Conservation (phyloP, 768 basidiomycete species). For the Naganishia kalamii region DNA sequence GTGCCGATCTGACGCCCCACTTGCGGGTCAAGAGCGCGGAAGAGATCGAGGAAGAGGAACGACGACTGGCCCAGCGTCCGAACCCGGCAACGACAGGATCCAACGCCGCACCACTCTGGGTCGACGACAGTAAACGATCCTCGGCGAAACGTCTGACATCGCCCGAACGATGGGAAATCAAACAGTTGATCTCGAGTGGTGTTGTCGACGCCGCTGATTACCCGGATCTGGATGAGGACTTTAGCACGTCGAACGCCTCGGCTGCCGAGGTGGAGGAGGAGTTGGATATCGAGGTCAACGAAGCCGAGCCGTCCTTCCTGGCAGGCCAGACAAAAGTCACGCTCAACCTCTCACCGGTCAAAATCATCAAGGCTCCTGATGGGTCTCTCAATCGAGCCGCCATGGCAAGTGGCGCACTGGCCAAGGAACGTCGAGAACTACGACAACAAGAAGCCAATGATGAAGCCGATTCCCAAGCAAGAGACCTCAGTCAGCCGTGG, state of each 20-base stretch:
- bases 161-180: slow-evolving; percentile 98
- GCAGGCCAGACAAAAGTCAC: slow-evolving; percentile 94
- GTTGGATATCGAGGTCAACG: slow-evolving; percentile 90
- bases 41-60: slow-evolving; percentile 75
- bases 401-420: slow-evolving; percentile 81
- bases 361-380: slow-evolving; percentile 97
- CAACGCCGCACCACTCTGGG: slow-evolving; percentile 65
- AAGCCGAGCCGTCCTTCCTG: slow-evolving; percentile 93
- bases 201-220: slow-evolving; percentile 78
- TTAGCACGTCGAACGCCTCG: slow-evolving; percentile 29
- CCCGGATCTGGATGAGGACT: slow-evolving; percentile 44
- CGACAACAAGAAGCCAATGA: slow-evolving; percentile 93
- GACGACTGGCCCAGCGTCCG: slow-evolving; percentile 54
- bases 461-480: slow-evolving; percentile 82
- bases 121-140: slow-evolving; percentile 40
- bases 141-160: slow-evolving; percentile 24
- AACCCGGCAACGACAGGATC: slow-evolving; percentile 62
- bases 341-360: slow-evolving; percentile 90
- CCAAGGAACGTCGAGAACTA: slow-evolving; percentile 90
- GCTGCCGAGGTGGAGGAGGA: slow-evolving; percentile 91
- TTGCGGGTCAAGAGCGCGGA: slow-evolving; percentile 89
- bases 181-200: slow-evolving; percentile 94
- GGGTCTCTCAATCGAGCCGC: slow-evolving; percentile 94
- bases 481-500: slow-evolving; percentile 95
- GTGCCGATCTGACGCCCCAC: slow-evolving; percentile 88